Conservation (phyloP, 805 yeast genomes). For the Metschnikowia santaceciliae region DNA sequence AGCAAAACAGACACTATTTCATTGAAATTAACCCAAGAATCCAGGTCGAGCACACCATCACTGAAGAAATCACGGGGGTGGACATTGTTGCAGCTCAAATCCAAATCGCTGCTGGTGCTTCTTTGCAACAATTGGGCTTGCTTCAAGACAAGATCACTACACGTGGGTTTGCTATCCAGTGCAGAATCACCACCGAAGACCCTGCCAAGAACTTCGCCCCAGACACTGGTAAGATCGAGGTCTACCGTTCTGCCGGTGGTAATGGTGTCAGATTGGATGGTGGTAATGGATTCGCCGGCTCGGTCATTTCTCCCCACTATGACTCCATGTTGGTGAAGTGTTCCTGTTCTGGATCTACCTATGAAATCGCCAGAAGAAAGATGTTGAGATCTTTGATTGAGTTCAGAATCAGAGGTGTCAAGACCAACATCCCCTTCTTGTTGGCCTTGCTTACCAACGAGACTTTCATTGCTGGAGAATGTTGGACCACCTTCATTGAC, state of each 20-base stretch:
- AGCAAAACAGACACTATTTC: constrained; percentile 91
- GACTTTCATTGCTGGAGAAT: constrained; percentile 76
- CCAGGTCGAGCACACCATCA: constrained; percentile 97
- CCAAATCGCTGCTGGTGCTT: constrained; percentile 98
- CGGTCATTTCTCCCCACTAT: constrained; percentile 93
- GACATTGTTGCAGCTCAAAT: constrained; percentile 98
- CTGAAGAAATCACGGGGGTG: constrained; percentile 98
- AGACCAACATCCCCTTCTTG: constrained; percentile 95
- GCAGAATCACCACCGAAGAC: constrained; percentile 98
- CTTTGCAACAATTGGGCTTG: constrained; percentile 84
- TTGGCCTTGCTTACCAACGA: constrained; percentile 87
- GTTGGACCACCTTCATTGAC: constrained; percentile 98
- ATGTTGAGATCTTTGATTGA: constrained; percentile 96
- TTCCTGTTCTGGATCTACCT: constrained; percentile 94
- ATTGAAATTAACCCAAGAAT: constrained; percentile 97
- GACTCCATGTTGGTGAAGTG: constrained; percentile 98
- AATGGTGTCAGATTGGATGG: constrained; percentile 98
- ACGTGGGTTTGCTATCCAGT: constrained; percentile 97
- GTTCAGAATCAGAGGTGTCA: constrained; percentile 98
- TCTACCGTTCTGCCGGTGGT: constrained; percentile 98
- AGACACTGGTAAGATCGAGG: constrained; percentile 97
- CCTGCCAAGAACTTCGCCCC: constrained; percentile 97
- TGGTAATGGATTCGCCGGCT: constrained; percentile 97
- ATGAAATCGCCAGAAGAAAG: constrained; percentile 94
- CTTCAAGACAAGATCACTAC: constrained; percentile 93